A percentile compares a stretch with the other conserved stretches of the same genome.
These are phyloP conservation scores for Warburgia ugandensis DNA, from an alignment of 164 flowering plant species.

Conservation along the genomic window DNA sequence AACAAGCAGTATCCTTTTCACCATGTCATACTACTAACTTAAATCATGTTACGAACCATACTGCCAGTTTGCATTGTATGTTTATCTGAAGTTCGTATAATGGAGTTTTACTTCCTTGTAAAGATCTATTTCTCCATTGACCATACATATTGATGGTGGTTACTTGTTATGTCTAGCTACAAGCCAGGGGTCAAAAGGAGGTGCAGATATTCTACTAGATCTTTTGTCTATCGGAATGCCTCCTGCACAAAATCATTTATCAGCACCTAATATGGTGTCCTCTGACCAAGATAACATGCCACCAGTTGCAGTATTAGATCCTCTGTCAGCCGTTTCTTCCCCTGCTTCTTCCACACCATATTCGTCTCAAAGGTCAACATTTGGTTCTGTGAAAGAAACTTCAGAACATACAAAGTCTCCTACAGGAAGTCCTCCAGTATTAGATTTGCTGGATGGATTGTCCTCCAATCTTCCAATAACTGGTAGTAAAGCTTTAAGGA, in stretches of 20 bases:
- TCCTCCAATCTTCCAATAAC: constrained; percentile 30
- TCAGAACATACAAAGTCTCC: constrained; percentile 17
- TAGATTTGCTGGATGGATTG: constrained; percentile 82
- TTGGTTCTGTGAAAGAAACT: constrained; percentile 3
- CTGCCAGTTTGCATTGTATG: too few species aligned
- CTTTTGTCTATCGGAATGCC: constrained; percentile 76
- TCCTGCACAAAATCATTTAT: constrained; percentile 38
- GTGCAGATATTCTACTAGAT: constrained; percentile 80
- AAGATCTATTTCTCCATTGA: too few species aligned
- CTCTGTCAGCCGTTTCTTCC: constrained; percentile 34
- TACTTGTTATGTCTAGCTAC: constrained; percentile 29
- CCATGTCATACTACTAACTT: too few species aligned
- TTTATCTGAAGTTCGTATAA: too few species aligned
- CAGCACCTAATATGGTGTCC: constrained; percentile 40
- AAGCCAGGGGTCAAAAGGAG: constrained; percentile 47
- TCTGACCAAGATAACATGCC: constrained; percentile 31
- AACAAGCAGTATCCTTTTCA: too few species aligned
- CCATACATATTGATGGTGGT: constrained; percentile 6
- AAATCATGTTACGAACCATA: too few species aligned
- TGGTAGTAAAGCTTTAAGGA: too few species aligned
- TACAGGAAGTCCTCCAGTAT: constrained; percentile 47
- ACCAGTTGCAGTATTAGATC: constrained; percentile 36
- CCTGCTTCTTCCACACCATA: constrained; percentile 30
- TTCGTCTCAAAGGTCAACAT: too few species aligned
- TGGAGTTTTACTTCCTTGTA: too few species aligned